phyloP scores from a whole-genome alignment of 2,329 filamentous ascomycete species.

The Colletotrichum gigasporum region DNA sequence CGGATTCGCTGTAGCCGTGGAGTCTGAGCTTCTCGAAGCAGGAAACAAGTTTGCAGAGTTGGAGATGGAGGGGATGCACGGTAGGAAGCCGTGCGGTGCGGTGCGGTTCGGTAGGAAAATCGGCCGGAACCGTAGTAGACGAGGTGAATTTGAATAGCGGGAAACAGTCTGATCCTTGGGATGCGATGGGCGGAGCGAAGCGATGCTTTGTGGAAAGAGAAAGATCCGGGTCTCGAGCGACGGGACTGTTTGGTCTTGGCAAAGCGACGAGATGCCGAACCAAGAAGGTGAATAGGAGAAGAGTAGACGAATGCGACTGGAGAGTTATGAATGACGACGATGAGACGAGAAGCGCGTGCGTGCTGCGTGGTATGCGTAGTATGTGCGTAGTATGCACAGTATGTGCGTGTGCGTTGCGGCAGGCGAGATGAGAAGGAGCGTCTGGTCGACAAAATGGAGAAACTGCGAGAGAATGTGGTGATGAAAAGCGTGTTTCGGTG shows the following conservation, averaged over 20 bases:
- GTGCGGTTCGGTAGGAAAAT: constrained; percentile 1
- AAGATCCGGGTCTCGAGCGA: constrained; percentile 1
- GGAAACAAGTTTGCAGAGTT: constrained; percentile 5
- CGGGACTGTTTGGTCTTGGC: constrained; percentile 8
- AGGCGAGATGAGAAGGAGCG: constrained; percentile 25
- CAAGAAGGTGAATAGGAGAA: neutral
- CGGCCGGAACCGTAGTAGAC: constrained; percentile 4
- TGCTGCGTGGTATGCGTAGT: no score
- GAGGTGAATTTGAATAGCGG: neutral
- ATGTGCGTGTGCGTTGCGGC: neutral
- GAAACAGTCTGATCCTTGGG: constrained; percentile 1
- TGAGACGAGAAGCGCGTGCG: neutral
- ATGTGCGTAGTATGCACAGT: neutral
- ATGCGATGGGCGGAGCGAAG: neutral
- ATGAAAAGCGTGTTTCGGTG: constrained; percentile 25
- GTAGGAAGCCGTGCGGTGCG: neutral
- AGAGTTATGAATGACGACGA: neutral
- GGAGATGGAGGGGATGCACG: neutral
- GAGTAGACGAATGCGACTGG: neutral
- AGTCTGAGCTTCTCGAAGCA: constrained; percentile 17
- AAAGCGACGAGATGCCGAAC: neutral
- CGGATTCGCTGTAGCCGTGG: constrained; percentile 25
- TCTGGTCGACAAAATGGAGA: constrained; percentile 6
- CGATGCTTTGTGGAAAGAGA: constrained; percentile 18
- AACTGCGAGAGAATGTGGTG: constrained; percentile 22